phyloP scores from a whole-genome alignment of 129 eudicot genomes.

The Flaveria trinervia region DNA sequence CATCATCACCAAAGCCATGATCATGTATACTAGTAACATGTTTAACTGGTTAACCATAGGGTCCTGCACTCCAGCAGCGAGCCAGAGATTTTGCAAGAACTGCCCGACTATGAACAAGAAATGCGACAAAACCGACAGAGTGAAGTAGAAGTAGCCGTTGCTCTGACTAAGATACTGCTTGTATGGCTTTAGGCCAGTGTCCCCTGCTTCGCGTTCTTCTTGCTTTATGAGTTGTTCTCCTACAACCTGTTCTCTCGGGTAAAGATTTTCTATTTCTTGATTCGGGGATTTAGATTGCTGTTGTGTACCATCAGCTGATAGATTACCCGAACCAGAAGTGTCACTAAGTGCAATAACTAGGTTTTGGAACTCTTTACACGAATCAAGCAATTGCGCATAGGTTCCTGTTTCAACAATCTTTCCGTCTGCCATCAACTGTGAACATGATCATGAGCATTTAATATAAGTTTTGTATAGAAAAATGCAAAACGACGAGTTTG shows the following conservation, averaged over 20 bases:
- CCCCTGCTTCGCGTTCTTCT: slow-evolving; percentile 75
- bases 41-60: slow-evolving; percentile 18
- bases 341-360: slow-evolving; percentile 50
- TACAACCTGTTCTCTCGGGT: slow-evolving; percentile 21
- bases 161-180: slow-evolving; percentile 52
- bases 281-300: slow-evolving; percentile 21
- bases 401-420: slow-evolving; percentile 49
- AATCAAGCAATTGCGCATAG: slow-evolving; percentile 44
- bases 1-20: slow-evolving; percentile 46
- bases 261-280: slow-evolving; percentile 35
- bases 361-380: slow-evolving; percentile 52
- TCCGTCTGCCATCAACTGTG: slow-evolving; percentile 62
- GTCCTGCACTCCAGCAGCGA: slow-evolving; percentile 52
- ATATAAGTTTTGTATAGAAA: not conserved
- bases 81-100: slow-evolving; percentile 51
- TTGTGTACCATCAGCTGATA: slow-evolving; percentile 11
- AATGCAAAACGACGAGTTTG: not conserved
- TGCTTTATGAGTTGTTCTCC: slow-evolving; percentile 63
- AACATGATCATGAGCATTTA: not conserved
- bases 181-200: slow-evolving; percentile 61
- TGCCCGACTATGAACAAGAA: slow-evolving; percentile 46
- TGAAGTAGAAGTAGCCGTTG: slow-evolving; percentile 54
- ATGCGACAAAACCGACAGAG: slow-evolving; percentile 41
- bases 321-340: slow-evolving; percentile 25
- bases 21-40: slow-evolving; percentile 46